Base-by-base conservation (phyloP, 495 filamentous ascomycete species). In the Penicillium canescens region DNA sequence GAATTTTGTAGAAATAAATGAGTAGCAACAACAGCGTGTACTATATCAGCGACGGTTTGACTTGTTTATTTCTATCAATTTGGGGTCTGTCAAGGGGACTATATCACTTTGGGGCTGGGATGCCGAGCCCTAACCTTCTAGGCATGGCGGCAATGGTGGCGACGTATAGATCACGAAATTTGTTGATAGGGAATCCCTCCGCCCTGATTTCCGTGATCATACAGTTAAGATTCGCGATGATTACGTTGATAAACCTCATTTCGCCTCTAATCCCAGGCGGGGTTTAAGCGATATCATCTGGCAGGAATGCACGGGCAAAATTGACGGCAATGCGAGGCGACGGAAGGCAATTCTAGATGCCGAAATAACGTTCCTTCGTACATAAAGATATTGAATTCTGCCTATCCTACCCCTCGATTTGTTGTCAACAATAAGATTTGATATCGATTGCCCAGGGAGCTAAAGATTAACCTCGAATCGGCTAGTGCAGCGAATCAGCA, bases 401-500 rank as follows among this genome's bases (percentile, higher is more conserved):
- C 28, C 28, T 31, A 31, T 10, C 9, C 0, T 31, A 31, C 28
- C 28, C 8, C 28, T 31, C 28, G 6, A n/a, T n/a, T 7, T 31
- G 28, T 31, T 31, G 28, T 31, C 28, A 31, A 31, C 5, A 31
- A 31, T 8, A 7, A 31, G 28, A 31, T 2, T 31, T 31, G 28
- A 10, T 31, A 31, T 31, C 28, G 9, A 31, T 31, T 31, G 28
- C 4, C 28, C 6, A 8, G 28, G 9, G 9, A 31, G 28, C 28
- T 10, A 31, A 31, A 31, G 4, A 31, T 31, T 31, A 31, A 31
- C 28, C 28, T 31, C 28, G 6, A 31, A 24, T 50, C 38, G 38
- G 47, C 47, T 31, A 50, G 26, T 35, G 1, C n/a, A 28, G 28
- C 47, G 38, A 50, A 50, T 50, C 26, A 50, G 7, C 26, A 39